Evolutionary conservation across 495 filamentous ascomycete species (phyloP).

Genomic region (Cercophora sp.): DNA sequence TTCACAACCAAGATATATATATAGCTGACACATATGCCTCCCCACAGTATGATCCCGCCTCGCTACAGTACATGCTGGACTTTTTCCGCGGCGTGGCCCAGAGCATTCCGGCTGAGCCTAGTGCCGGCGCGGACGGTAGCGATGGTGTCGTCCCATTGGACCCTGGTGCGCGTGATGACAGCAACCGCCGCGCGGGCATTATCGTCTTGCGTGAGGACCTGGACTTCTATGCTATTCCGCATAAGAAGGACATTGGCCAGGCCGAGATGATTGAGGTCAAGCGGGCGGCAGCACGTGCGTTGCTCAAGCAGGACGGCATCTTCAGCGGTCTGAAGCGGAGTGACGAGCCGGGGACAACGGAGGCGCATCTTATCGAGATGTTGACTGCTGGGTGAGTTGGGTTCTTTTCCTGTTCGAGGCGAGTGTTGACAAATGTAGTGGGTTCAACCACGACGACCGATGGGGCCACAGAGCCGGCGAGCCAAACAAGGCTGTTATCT

Average conservation of each 20-base stretch:
- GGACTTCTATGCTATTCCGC: slow-evolving; percentile 98
- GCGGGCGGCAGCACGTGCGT: slow-evolving; percentile 78
- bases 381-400: slow-evolving; percentile 89
- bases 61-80: slow-evolving; percentile 98
- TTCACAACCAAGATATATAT: slow-evolving; percentile 47
- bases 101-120: slow-evolving; percentile 76
- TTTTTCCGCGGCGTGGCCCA: slow-evolving; percentile 97
- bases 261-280: slow-evolving; percentile 96
- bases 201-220: slow-evolving; percentile 96
- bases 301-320: slow-evolving; percentile 90
- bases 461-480: slow-evolving; percentile 97
- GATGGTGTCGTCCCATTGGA: slow-evolving; percentile 62
- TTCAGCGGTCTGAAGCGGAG: slow-evolving; percentile 93
- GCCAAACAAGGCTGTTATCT: slow-evolving; percentile 97
- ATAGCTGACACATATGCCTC: slow-evolving; percentile 50
- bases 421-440: too few relatives aligned
- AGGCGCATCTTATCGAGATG: slow-evolving; percentile 99
- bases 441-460: slow-evolving; percentile 89
- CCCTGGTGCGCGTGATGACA: slow-evolving; percentile 42
- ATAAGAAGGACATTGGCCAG: slow-evolving; percentile 74
- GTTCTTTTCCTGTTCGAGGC: too few relatives aligned
- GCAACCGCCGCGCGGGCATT: slow-evolving; percentile 81
- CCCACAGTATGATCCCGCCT: slow-evolving; percentile 88
- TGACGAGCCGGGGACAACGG: slow-evolving; percentile 92
- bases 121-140: slow-evolving; percentile 54